Base-by-base conservation (phyloP, 148 eudicot genomes). In the Fagopyrum tataricum region DNA sequence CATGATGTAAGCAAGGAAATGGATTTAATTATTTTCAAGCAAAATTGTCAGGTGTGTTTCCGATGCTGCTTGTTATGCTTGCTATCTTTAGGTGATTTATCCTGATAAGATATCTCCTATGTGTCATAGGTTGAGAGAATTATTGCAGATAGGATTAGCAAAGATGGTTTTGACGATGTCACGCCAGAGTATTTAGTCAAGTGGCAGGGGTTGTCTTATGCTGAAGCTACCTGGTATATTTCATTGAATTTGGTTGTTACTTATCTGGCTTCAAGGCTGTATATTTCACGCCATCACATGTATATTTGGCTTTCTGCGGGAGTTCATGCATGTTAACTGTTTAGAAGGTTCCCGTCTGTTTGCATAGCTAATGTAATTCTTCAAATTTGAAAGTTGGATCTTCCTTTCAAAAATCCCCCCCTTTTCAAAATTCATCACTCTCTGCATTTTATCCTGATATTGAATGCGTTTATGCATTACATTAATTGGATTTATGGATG, bases 1-100 rank as follows among this genome's bases (percentile, higher is more conserved):
- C 90, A 88, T 84, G 99, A 96, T 72, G 97, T 96, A 76, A 92
- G 99, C 90, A 96, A 96, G 86, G 99, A 96, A 79, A 96, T 96
- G 99, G 99, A 96, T 82, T 81, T 96, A 89, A 97, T 92, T 85
- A 90, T 96, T 67, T 92, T 88, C 82, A 92, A 90, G 80, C 92
- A 87, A 77, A 88, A 96, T 58, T 87, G 97, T 81, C 97, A 92
- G 99, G 97, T 92, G 64, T 73, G 69, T 64, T 14, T 61, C 52
- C 72, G 17, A 49, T 44, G 37, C 52, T 44, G 52, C 52, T 70
- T n/a, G 39, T 15, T 64, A 24, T 55, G 69, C 69, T 4, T 64
- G 26, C 20, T 37, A 6, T 37, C 69, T 37, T 5, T n/a, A 64
- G 18, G 20, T 64, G 43, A 31, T 24, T n/a, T 8, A 51, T 73